phyloP scores from a whole-genome alignment of 768 basidiomycete species.

The Daedalea quercina region DNA sequence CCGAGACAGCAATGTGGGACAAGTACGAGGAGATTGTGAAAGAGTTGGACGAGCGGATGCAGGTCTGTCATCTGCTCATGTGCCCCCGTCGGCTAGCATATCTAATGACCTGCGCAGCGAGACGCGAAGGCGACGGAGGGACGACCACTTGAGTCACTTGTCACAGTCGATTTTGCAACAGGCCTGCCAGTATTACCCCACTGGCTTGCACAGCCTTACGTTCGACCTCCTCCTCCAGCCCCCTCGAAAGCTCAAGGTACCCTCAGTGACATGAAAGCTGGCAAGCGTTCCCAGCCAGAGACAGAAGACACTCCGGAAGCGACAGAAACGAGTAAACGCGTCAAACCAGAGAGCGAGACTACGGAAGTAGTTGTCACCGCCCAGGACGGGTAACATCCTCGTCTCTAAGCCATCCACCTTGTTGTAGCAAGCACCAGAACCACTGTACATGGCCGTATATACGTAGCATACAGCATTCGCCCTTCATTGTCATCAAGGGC shows the following conservation, averaged over 20 bases:
- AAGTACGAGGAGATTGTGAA: slow-evolving; percentile 44
- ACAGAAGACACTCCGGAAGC: too few species aligned
- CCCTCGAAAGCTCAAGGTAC: background rate
- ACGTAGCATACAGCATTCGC: too few species aligned
- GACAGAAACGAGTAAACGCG: too few species aligned
- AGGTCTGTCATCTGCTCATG: slow-evolving; percentile 17
- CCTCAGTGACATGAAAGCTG: too few species aligned
- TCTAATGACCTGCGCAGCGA: slow-evolving; percentile 26
- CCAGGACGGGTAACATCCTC: too few species aligned
- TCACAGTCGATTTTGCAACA: slow-evolving; percentile 36
- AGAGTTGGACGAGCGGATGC: slow-evolving; percentile 56
- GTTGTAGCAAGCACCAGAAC: too few species aligned
- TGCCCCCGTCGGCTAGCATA: background rate
- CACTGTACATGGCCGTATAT: too few species aligned
- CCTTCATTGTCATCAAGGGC: too few species aligned
- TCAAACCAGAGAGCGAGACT: too few species aligned
- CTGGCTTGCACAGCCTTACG: slow-evolving; percentile 70
- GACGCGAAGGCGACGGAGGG: slow-evolving; percentile 37
- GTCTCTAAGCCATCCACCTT: too few species aligned
- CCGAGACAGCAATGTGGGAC: slow-evolving; percentile 26
- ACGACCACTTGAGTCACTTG: slow-evolving; percentile 28
- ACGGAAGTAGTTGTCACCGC: too few species aligned
- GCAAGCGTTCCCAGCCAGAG: too few species aligned
- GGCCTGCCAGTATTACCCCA: slow-evolving; percentile 53
- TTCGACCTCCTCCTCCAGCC: slow-evolving; percentile 34